phyloP scores from a whole-genome alignment of 108 stramenopile species.

The Fragilaria radians region DNA sequence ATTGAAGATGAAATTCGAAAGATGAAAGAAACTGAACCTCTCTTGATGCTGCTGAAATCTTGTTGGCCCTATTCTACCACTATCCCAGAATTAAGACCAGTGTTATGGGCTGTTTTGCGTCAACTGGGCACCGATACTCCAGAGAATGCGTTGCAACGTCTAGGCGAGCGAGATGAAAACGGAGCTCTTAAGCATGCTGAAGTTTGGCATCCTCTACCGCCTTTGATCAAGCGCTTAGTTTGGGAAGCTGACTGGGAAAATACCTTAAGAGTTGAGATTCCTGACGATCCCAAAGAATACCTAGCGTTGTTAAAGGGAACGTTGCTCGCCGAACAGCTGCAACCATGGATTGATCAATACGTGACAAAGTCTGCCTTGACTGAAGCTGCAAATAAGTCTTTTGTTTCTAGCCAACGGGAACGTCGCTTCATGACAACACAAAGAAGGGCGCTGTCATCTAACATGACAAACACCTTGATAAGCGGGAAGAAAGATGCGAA shows the following conservation, averaged over 20 bases:
- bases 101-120: constrained; percentile 67
- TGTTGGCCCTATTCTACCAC: constrained; percentile 68
- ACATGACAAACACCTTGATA: constrained; percentile 12
- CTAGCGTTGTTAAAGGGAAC: constrained; percentile 50
- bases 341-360: constrained; percentile 53
- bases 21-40: constrained; percentile 29
- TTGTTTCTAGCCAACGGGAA: constrained; percentile 52
- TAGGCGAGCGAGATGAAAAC: constrained; percentile 50
- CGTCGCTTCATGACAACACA: constrained; percentile 51
- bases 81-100: constrained; percentile 69
- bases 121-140: constrained; percentile 74
- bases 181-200: constrained; percentile 58
- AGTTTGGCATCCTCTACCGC: constrained; percentile 59
- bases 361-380: constrained; percentile 29
- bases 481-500: constrained; percentile 4
- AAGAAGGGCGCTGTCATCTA: constrained; percentile 38
- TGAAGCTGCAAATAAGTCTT: constrained; percentile 48
- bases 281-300: constrained; percentile 29
- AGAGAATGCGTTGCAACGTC: constrained; percentile 40
- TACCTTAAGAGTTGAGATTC: constrained; percentile 26
- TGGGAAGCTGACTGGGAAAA: constrained; percentile 86
- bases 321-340: constrained; percentile 56
- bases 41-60: constrained; percentile 53
- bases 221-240: constrained; percentile 60
- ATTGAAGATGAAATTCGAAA: constrained; percentile 81